Conservation (phyloP, 1,284 basidiomycete genomes). For the Ceratobasidium sp. region DNA sequence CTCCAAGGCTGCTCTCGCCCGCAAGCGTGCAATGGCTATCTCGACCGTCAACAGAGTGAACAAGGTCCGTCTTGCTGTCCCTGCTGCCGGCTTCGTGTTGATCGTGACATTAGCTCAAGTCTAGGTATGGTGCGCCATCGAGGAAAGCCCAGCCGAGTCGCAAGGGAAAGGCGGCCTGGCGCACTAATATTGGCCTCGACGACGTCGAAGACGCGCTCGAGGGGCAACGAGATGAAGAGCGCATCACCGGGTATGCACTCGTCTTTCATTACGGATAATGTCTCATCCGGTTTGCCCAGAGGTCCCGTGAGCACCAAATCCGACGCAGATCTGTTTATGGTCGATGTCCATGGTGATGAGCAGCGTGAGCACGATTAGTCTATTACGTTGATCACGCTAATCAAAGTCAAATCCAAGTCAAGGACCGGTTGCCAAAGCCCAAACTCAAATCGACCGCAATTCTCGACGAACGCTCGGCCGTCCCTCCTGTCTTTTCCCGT, state of each 20-base stretch:
- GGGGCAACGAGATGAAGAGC: conserved; percentile 79
- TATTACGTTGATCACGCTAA: background rate
- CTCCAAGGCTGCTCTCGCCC: conserved; percentile 42
- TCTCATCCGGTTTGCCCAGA: conserved; percentile 57
- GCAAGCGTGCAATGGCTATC: conserved; percentile 40
- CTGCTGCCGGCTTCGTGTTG: conserved; percentile 14
- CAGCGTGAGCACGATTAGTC: conserved; percentile 63
- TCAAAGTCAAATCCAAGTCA: conserved; percentile 50
- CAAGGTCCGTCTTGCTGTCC: conserved; percentile 12
- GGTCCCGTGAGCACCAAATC: conserved; percentile 72
- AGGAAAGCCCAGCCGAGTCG: conserved; percentile 80
- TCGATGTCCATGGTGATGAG: conserved; percentile 86
- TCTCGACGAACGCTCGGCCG: conserved; percentile 84
- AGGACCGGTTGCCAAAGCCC: conserved; percentile 58
- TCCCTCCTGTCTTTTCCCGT: conserved; percentile 81
- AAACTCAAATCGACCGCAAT: conserved; percentile 85
- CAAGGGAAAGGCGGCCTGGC: conserved; percentile 92
- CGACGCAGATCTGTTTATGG: conserved; percentile 80
- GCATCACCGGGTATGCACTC: conserved; percentile 75
- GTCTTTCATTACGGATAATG: conserved; percentile 6
- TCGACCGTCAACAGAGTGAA: conserved; percentile 40
- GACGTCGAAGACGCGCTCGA: conserved; percentile 83
- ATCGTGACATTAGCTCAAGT: conserved; percentile 41
- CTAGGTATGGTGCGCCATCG: conserved; percentile 67
- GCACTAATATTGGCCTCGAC: conserved; percentile 89